Evolutionary conservation across 768 basidiomycete genomes (phyloP).

Genomic region (Hortiboletus flavorubellus): DNA sequence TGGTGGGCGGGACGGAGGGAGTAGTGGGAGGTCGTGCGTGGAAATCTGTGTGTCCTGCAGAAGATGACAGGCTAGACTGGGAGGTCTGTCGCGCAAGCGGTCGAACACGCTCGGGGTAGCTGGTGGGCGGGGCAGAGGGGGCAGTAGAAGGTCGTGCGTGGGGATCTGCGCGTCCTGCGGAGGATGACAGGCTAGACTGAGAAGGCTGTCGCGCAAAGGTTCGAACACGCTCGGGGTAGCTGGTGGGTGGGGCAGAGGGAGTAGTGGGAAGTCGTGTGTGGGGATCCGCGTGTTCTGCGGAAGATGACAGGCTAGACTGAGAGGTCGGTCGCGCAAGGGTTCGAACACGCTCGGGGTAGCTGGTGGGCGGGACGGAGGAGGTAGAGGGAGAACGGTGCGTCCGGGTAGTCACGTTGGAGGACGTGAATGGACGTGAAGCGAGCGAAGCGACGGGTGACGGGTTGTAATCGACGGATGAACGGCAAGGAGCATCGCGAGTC

Average conservation of each 20-base stretch:
- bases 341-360: conserved; percentile 16
- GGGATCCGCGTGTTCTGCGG: not conserved
- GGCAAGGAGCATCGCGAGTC: conserved; percentile 2
- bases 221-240: conserved; percentile 16
- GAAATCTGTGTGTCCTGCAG: not conserved
- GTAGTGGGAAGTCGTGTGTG: conserved; percentile 1
- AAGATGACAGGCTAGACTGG: conserved; percentile 2
- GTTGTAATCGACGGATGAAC: conserved; percentile 1
- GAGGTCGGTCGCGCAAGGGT: conserved; percentile 8
- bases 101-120: conserved; percentile 16
- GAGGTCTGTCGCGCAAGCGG: conserved; percentile 9
- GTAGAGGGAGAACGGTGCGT: conserved; percentile 8
- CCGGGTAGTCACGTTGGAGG: conserved; percentile 1
- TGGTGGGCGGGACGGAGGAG: conserved; percentile 15
- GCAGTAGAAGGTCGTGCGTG: not conserved
- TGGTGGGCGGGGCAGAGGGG: conserved; percentile 15
- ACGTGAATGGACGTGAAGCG: conserved; percentile 12
- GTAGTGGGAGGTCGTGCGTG: conserved; percentile 2
- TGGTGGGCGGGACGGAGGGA: conserved; percentile 15
- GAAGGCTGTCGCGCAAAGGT: conserved; percentile 8
- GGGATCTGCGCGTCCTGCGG: not conserved
- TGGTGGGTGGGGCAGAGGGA: conserved; percentile 15
- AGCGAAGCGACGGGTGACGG: not conserved
- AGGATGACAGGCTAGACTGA: conserved; percentile 2
- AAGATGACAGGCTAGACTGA: conserved; percentile 2